phyloP scores from a whole-genome alignment of 768 basidiomycete genomes.

The Hypholoma fasciculare region DNA sequence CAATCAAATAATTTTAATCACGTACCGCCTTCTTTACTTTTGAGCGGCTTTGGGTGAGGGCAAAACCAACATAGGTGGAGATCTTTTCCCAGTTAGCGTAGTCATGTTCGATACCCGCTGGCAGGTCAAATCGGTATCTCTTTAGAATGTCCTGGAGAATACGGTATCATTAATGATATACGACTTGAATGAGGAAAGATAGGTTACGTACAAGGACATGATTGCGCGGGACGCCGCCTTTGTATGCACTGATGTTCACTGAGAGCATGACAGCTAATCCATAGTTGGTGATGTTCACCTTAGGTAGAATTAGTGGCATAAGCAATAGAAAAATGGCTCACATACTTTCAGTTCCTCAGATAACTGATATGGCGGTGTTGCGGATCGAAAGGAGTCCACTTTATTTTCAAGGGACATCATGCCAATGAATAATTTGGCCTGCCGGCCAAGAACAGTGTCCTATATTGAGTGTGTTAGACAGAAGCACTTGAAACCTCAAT shows the following conservation, averaged over 20 bases:
- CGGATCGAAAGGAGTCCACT: conserved; percentile 12
- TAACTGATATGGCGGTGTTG: conserved; percentile 14
- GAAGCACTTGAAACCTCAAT: background rate
- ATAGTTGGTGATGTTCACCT: conserved; percentile 19
- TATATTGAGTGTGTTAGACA: conserved; percentile 8
- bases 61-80: conserved; percentile 1
- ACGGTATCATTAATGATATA: background rate
- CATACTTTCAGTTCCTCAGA: conserved; percentile 16
- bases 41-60: conserved; percentile 11
- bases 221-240: conserved; percentile 15
- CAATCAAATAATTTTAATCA: background rate
- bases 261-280: conserved; percentile 15
- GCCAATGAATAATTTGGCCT: conserved; percentile 13
- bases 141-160: conserved; percentile 7
- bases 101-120: conserved; percentile 10
- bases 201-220: conserved; percentile 10
- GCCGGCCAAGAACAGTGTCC: conserved; percentile 13
- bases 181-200: background rate
- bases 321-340: background rate
- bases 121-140: conserved; percentile 9
- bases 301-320: background rate
- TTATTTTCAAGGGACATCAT: conserved; percentile 13
- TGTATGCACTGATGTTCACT: conserved; percentile 15
- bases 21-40: conserved; percentile 13
- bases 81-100: conserved; percentile 10